These are phyloP conservation scores for Arabidopsis lyrata DNA, from an alignment of 441 rosid species.

Conservation along the genomic window DNA sequence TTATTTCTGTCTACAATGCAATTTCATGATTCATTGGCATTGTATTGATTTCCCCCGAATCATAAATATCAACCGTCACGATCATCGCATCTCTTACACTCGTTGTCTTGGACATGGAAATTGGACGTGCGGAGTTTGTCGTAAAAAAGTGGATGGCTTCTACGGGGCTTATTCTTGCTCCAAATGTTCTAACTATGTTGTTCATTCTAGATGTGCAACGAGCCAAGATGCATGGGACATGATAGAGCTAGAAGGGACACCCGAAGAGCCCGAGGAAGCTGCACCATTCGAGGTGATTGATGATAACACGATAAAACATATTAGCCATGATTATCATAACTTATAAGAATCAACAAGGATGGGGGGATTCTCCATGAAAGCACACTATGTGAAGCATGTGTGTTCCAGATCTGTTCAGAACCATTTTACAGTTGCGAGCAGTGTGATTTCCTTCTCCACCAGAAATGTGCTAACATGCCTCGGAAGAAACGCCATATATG, in stretches of 20 bases:
- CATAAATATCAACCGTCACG: constrained; percentile 29
- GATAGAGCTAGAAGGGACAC: background rate
- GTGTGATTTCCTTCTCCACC: constrained; percentile 30
- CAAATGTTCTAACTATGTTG: constrained; percentile 8
- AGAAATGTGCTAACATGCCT: constrained; percentile 35
- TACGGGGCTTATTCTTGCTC: constrained; percentile 35
- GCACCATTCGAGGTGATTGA: constrained; percentile 13
- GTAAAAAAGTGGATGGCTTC: background rate
- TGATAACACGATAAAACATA: constrained; percentile 32
- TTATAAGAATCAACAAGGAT: background rate
- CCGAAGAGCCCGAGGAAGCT: constrained; percentile 6
- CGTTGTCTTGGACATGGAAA: constrained; percentile 4
- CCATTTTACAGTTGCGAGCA: constrained; percentile 21
- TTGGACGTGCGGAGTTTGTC: constrained; percentile 19
- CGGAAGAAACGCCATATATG: background rate
- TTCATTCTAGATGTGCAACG: constrained; percentile 28
- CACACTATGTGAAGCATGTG: constrained; percentile 17
- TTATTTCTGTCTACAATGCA: constrained; percentile 49
- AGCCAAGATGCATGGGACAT: constrained; percentile 14
- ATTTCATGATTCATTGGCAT: constrained; percentile 30
- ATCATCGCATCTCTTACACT: constrained; percentile 30
- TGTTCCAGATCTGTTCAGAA: background rate
- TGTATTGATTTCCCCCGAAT: constrained; percentile 29
- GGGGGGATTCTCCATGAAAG: background rate
- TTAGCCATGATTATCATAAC: constrained; percentile 28